Evolutionary conservation across 192 early-diverging fungal species (phyloP).

Genomic region (Diversispora eburnea): DNA sequence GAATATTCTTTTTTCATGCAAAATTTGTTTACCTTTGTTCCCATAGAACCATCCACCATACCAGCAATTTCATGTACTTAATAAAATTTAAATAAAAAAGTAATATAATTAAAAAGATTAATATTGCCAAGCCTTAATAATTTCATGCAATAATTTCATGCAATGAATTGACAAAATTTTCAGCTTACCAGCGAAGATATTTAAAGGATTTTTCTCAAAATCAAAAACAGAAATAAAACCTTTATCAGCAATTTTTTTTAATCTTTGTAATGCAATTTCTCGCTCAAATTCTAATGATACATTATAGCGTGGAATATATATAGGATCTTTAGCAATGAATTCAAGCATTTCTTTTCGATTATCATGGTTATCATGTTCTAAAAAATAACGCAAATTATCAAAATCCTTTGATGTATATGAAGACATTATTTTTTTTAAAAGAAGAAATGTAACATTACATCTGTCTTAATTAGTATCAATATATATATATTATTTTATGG

Average conservation of each 20-base stretch:
- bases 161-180: background rate
- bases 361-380: constrained; percentile 53
- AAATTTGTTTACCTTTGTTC: constrained; percentile 54
- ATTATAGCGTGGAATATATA: constrained; percentile 63
- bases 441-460: too few relatives aligned
- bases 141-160: background rate
- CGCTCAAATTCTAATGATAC: constrained; percentile 57
- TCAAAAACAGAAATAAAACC: constrained; percentile 64
- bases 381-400: constrained; percentile 27
- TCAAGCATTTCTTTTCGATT: constrained; percentile 49
- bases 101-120: background rate
- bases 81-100: background rate
- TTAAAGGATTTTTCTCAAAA: constrained; percentile 68
- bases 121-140: too few relatives aligned
- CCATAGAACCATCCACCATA: constrained; percentile 66
- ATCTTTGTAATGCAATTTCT: constrained; percentile 59
- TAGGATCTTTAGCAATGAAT: constrained; percentile 49
- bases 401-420: background rate
- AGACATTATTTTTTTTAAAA: too few relatives aligned
- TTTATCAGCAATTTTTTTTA: constrained; percentile 45
- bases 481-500: too few relatives aligned
- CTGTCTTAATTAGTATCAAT: too few relatives aligned
- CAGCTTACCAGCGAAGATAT: constrained; percentile 51
- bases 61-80: constrained; percentile 67
- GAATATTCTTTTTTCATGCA: too few relatives aligned